Evolutionary conservation across 2,329 filamentous ascomycete genomes (phyloP), one percentile per base, ranked within the genome.

Genomic region (Fusarium udum): DNA sequence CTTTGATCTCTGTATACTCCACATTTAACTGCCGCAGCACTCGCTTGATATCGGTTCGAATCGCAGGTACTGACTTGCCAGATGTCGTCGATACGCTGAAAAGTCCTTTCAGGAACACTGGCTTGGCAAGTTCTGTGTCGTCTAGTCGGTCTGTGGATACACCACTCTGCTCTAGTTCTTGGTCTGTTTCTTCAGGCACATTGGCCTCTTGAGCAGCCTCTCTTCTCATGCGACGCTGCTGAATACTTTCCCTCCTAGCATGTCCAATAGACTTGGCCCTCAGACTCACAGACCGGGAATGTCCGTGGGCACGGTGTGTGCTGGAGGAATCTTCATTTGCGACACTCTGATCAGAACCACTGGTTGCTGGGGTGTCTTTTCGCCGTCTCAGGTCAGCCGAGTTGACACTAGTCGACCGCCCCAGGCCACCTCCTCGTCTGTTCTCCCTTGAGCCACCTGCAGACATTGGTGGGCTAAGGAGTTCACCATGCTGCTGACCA

Each of bases 21-120:
- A 98, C 94, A 22, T 93, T 93, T 22, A 98, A 89, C 80, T 95
- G 92, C 75, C 91, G 92, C 59, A 99, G 84, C 6, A 98, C 96
- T 56, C 95, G 89, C 79, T 97, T 97, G 76, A 99, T 93, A 79
- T 99, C 96, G 12, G 91, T 86, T 43, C 95, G 91, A 71, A 99
- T 99, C 67, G 94, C 91, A 3, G 91, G 86, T 16, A 98, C 89
- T 2, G 95, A 94, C 80, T 97, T 97, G 79, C 92, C 96, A 65
- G 95, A 98, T 12, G 96, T 99, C 1, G 96, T 99, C 8, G 94
- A 97, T 61, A 98, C 96, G 78, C 95, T 98, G 84, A 99, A 98
- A 24, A 99, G 87, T 9, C 96, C 96, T 83, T 98, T 99, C 64
- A 99, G 89, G 81, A 93, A 98, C 7, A 98, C 96, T 0, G 96